Percentiles rank a stretch among this genome's conserved stretches.
Conservation (phyloP, 106 monocot genomes). For the Allium fistulosum region DNA sequence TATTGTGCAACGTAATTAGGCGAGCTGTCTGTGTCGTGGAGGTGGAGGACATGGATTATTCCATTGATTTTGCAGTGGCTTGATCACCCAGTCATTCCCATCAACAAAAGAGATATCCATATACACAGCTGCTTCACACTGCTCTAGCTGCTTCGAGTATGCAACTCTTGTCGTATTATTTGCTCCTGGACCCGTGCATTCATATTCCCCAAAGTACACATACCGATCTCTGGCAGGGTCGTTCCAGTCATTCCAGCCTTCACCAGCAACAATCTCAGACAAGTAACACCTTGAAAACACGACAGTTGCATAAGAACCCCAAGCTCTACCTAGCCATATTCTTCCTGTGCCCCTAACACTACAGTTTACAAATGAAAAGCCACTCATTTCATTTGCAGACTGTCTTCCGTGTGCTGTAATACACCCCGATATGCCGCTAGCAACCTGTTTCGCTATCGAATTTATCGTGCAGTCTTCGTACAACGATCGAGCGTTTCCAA, state of each 20-base stretch:
- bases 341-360: slow-evolving; percentile 36
- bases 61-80: slow-evolving; percentile 4
- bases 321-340: slow-evolving; percentile 53
- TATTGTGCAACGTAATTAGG: too few species aligned
- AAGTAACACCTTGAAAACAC: slow-evolving; percentile 41
- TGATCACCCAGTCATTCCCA: slow-evolving; percentile 26
- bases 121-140: slow-evolving; percentile 30
- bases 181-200: slow-evolving; percentile 36
- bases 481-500: slow-evolving; percentile 49
- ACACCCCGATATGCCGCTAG: slow-evolving; percentile 31
- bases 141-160: slow-evolving; percentile 23
- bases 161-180: slow-evolving; percentile 12
- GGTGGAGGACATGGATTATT: slow-evolving; percentile 10
- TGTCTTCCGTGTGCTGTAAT: slow-evolving; percentile 62
- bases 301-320: slow-evolving; percentile 38
- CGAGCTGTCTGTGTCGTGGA: background rate
- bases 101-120: slow-evolving; percentile 38
- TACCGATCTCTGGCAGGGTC: slow-evolving; percentile 27
- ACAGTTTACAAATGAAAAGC: slow-evolving; percentile 54
- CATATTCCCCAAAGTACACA: slow-evolving; percentile 39
- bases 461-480: slow-evolving; percentile 53
- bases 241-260: slow-evolving; percentile 64
- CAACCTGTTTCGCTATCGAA: slow-evolving; percentile 37
- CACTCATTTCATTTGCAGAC: slow-evolving; percentile 24
- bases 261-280: slow-evolving; percentile 27